Base-by-base conservation (phyloP, 495 filamentous ascomycete genomes). In the Rostrohypoxylon terebratum region DNA sequence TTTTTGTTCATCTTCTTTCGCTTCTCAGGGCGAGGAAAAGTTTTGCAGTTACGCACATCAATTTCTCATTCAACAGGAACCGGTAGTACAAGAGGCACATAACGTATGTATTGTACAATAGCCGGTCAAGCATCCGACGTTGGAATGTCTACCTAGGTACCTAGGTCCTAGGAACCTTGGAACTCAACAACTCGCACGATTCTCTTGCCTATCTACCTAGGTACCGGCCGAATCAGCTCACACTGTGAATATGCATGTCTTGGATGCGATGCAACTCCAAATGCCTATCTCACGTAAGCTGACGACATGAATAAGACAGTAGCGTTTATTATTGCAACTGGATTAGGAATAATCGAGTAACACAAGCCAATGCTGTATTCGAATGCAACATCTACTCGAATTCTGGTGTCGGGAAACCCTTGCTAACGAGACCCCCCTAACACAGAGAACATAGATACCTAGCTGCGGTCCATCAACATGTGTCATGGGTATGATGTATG, bases 211-310 rank as follows among this genome's bases (percentile, higher is more conserved):
- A n/a, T n/a, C n/a, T n/a, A n/a, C n/a, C n/a, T n/a, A n/a, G n/a
- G n/a, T n/a, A 28, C 28, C 36, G 40, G 59, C n/a, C 50, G 55
- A 63, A 69, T 69, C 50, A 69, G 38, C 18, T 14, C n/a, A 25
- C 38, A 20, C 16, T 16, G 23, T 25, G 38, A 10, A 34, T 38
- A 50, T 59, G 53, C 42, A 63, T 58, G 50, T 61, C 59, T 62
- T 11, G 48, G 58, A 51, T 31, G 50, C 55, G 11, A 33, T 57
- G 34, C 34, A 36, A 62, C 45, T 54, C 18, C 18, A 23, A 20
- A 36, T 33, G 51, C 36, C 36, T 6, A 54, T 68, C 66, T 63
- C 66, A 69, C 50, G 58, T 69, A 61, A 69, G 66, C 59, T 63
- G 66, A 63, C 66, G 18, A 59, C 66, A 66, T 58, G 6, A 11